Percentiles rank a stretch among this genome's conserved stretches.
Evolutionary conservation across 257 asterid species (phyloP).

Genomic region (Solanum peruvianum): DNA sequence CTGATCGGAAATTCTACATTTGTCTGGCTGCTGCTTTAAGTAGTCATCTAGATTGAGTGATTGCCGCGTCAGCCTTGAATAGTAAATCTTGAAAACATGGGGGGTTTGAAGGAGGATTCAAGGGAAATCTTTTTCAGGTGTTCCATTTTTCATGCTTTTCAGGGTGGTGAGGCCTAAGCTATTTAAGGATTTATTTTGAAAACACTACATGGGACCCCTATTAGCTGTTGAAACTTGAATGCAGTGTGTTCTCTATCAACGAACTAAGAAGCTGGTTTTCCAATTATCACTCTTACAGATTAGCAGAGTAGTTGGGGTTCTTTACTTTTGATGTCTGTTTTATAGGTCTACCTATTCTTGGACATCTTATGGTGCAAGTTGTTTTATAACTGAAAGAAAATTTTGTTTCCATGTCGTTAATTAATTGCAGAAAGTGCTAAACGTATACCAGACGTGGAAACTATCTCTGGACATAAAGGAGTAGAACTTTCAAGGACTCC

Average conservation of each 20-base stretch:
- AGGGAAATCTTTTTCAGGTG: background rate
- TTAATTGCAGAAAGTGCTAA: slow-evolving; percentile 50
- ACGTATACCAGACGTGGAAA: slow-evolving; percentile 57
- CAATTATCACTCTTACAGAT: background rate
- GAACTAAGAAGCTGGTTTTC: background rate
- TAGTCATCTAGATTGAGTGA: background rate
- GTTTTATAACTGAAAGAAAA: background rate
- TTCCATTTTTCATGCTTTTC: background rate
- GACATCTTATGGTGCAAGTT: background rate
- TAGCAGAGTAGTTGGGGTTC: background rate
- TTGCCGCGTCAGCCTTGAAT: background rate
- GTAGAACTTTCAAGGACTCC: slow-evolving; percentile 65
- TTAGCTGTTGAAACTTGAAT: background rate
- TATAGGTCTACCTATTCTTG: background rate
- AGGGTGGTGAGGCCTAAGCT: background rate
- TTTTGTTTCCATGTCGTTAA: background rate
- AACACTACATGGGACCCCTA: background rate
- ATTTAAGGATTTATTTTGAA: background rate
- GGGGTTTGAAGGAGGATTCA: background rate
- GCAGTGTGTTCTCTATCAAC: background rate
- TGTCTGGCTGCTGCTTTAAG: background rate
- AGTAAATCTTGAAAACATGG: background rate
- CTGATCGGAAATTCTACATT: background rate
- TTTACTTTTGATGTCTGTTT: background rate
- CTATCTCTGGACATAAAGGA: slow-evolving; percentile 57